Base-by-base conservation (phyloP, 129 eudicot species). In the Mikania micrantha region DNA sequence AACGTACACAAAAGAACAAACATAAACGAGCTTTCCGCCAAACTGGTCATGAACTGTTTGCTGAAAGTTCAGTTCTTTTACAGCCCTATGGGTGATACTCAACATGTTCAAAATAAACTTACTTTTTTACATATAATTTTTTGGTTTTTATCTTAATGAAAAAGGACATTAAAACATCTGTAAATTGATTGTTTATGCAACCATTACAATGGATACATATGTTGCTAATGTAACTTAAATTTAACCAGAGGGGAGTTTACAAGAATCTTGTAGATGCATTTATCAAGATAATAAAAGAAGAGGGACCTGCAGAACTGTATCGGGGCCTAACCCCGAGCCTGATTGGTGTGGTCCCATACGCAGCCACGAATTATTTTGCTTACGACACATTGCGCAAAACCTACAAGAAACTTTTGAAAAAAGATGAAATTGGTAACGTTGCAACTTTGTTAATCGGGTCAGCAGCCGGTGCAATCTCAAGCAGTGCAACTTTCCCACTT, bases 381-480 rank as follows among this genome's bases (percentile, higher is more conserved):
- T 90, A 90, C 38, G 97, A 87, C 69, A 74, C 95, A 0, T 72
- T 90, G 34, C 77, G 92, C 3, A 90, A 87, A 71, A 65, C 85
- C 24, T 90, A 90, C 87, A 80, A 72, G 62, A 83, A 81, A 53
- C 56, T 83, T 27, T 73, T 70, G 72, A 81, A 85, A 38, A 57
- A 72, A 27, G 97, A 85, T 9, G 86, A 83, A 5, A 85, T 90
- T 31, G 95, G 87, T 31, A 90, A 87, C 79, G 49, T 90, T 4
- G 91, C 88, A 7, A 90, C 95, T 27, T 85, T 90, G 21, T 42
- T 90, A 40, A 90, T 90, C 35, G 97, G 97, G 2, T 80, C 97
- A 47, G 87, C 91, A 36, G 97, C 97, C 0, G 97, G 95, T n/a
- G 95, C 97, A n/a, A 70, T 90, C 48, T 90, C 97, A n/a, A 87